Percentiles rank a stretch among this genome's conserved stretches.
phyloP scores from a whole-genome alignment of 768 basidiomycete genomes.

The Leucogyrophana mollusca region DNA sequence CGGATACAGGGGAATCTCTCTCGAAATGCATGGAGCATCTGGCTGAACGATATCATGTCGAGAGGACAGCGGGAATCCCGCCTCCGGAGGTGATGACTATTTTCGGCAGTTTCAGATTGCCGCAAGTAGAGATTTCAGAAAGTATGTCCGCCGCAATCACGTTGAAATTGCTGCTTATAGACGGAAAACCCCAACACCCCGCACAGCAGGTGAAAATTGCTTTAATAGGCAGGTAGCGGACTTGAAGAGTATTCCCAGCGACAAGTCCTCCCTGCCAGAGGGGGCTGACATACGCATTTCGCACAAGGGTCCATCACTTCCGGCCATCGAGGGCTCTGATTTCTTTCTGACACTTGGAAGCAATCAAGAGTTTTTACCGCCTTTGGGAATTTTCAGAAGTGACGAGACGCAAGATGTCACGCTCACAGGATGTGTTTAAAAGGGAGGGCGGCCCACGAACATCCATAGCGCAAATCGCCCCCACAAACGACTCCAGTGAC shows the following conservation, averaged over 20 bases:
- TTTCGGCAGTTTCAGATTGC: conserved; percentile 6
- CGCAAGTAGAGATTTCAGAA: conserved; percentile 21
- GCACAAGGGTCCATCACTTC: conserved; percentile 21
- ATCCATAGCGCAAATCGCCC: conserved; percentile 9
- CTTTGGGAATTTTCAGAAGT: conserved; percentile 24
- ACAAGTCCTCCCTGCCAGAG: conserved; percentile 10
- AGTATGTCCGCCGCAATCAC: conserved; percentile 17
- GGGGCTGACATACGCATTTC: conserved; percentile 29
- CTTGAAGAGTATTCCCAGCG: background rate
- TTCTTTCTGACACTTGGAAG: conserved; percentile 13
- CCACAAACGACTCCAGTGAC: conserved; percentile 5
- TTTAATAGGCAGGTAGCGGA: conserved; percentile 15
- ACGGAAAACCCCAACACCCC: background rate
- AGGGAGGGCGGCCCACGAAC: conserved; percentile 18
- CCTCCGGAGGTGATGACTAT: too few relatives aligned
- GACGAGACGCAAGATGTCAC: conserved; percentile 16
- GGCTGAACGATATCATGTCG: too few relatives aligned
- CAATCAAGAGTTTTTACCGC: conserved; percentile 18
- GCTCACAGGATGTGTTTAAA: conserved; percentile 19
- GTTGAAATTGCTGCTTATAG: conserved; percentile 17
- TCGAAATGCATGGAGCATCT: too few relatives aligned
- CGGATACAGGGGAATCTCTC: too few relatives aligned
- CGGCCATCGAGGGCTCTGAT: conserved; percentile 24
- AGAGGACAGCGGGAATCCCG: too few relatives aligned
- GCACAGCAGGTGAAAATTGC: conserved; percentile 24